Evolutionary conservation across 192 early-diverging fungal genomes (phyloP).

Genomic region (Thamnidium elegans): DNA sequence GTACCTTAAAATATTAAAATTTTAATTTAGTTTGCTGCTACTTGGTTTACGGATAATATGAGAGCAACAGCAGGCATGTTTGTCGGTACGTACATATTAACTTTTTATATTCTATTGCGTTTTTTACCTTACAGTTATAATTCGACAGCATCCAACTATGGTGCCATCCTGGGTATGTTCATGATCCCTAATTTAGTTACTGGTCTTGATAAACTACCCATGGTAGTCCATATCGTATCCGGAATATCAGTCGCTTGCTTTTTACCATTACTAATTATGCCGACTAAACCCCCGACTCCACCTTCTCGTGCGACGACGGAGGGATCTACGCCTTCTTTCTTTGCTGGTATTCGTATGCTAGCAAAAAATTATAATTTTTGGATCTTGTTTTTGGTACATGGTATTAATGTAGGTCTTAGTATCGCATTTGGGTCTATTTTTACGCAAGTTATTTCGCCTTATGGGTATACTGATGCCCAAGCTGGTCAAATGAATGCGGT

Average conservation of each 20-base stretch:
- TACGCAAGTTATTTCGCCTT: constrained; percentile 31
- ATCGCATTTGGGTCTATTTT: constrained; percentile 37
- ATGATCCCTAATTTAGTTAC: constrained; percentile 31
- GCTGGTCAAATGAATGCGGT: constrained; percentile 36
- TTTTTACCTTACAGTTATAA: neutral
- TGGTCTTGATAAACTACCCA: neutral
- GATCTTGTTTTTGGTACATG: constrained; percentile 33
- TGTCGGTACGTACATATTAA: constrained; percentile 25
- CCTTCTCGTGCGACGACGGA: constrained; percentile 19
- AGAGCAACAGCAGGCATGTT: constrained; percentile 37
- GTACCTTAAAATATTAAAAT: neutral
- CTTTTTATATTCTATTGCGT: neutral
- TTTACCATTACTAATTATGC: constrained; percentile 34
- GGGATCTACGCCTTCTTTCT: constrained; percentile 23
- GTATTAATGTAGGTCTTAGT: constrained; percentile 37
- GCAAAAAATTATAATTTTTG: constrained; percentile 32
- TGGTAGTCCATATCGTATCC: constrained; percentile 16
- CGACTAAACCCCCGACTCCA: constrained; percentile 31
- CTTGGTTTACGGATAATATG: constrained; percentile 35
- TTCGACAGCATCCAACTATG: constrained; percentile 35
- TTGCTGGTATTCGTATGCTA: constrained; percentile 25
- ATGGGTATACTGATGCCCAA: constrained; percentile 39
- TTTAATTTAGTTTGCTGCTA: constrained; percentile 29
- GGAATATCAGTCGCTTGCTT: constrained; percentile 18
- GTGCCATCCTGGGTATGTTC: constrained; percentile 35